Percentiles rank a stretch among this genome's conserved stretches.
These are phyloP conservation scores for Pulveroboletus sp. DNA, from an alignment of 768 basidiomycete species.

Conservation along the genomic window DNA sequence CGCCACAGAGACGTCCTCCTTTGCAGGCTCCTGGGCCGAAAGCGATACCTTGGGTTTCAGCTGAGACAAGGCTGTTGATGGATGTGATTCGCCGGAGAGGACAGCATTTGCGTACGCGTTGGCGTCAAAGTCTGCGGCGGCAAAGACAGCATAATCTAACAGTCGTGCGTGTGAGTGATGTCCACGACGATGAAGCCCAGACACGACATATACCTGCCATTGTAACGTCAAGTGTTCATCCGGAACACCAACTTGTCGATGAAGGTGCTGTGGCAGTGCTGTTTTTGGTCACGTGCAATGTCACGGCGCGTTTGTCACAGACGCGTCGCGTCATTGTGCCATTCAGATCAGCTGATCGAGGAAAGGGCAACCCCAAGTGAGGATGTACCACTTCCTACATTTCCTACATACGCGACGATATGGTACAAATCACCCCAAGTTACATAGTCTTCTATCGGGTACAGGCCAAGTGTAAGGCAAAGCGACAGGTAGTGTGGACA, in stretches of 20 bases:
- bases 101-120: constrained; percentile 90
- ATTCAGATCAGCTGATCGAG: constrained; percentile 1
- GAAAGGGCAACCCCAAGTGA: too few species aligned
- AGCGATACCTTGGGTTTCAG: constrained; percentile 20
- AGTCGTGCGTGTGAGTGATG: not conserved
- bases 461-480: constrained; percentile 21
- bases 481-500: constrained; percentile 16
- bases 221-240: not conserved
- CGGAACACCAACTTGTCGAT: not conserved
- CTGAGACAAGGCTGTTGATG: constrained; percentile 35
- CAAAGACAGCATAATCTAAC: constrained; percentile 72
- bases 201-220: constrained; percentile 21
- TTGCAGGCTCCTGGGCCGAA: constrained; percentile 48
- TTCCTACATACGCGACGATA: constrained; percentile 14
- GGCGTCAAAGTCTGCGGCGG: constrained; percentile 71
- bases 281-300: constrained; percentile 21
- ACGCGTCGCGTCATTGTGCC: constrained; percentile 18
- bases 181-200: not conserved
- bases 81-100: constrained; percentile 77
- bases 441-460: constrained; percentile 14
- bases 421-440: constrained; percentile 20
- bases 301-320: too few species aligned
- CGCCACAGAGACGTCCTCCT: constrained; percentile 86
- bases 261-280: constrained; percentile 16
- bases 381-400: constrained; percentile 2